phyloP scores from a whole-genome alignment of 1,284 basidiomycete genomes.

The Amylostereum areolatum region DNA sequence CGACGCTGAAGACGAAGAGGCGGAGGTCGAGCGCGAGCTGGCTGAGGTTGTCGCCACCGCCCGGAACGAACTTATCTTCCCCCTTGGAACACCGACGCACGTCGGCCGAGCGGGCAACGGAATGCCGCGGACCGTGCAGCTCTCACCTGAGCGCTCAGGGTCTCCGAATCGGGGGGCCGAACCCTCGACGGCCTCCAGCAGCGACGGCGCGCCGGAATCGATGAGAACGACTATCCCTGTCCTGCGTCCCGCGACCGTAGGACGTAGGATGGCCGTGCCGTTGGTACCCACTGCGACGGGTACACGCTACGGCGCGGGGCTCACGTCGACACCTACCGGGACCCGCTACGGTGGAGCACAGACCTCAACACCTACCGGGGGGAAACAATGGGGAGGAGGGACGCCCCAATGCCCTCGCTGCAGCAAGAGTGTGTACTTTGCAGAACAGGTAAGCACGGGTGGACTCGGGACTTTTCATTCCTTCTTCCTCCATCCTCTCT shows the following conservation, averaged over 20 bases:
- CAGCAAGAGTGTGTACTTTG: conserved; percentile 55
- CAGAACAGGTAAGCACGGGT: conserved; percentile 43
- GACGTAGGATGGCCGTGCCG: conserved; percentile 16
- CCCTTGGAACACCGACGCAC: conserved; percentile 25
- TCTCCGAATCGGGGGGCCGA: conserved; percentile 3
- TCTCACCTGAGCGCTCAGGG: conserved; percentile 17
- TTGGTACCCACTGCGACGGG: conserved; percentile 39
- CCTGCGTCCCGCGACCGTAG: background rate
- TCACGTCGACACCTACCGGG: conserved; percentile 16
- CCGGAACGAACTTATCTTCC: conserved; percentile 2
- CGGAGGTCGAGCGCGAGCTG: background rate
- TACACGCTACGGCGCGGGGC: conserved; percentile 44
- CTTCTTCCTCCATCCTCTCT: background rate
- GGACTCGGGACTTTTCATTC: background rate
- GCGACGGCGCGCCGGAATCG: conserved; percentile 2
- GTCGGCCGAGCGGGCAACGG: conserved; percentile 28
- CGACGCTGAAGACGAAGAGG: conserved; percentile 5
- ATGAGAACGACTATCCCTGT: background rate
- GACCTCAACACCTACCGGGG: conserved; percentile 23
- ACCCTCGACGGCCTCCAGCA: background rate
- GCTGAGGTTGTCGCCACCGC: background rate
- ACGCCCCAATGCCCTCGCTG: conserved; percentile 54
- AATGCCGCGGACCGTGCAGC: conserved; percentile 32
- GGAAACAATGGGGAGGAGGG: conserved; percentile 33
- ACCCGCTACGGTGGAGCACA: conserved; percentile 16